Evolutionary conservation across 805 yeast species (phyloP).

Genomic region (Maudiozyma turicensis): DNA sequence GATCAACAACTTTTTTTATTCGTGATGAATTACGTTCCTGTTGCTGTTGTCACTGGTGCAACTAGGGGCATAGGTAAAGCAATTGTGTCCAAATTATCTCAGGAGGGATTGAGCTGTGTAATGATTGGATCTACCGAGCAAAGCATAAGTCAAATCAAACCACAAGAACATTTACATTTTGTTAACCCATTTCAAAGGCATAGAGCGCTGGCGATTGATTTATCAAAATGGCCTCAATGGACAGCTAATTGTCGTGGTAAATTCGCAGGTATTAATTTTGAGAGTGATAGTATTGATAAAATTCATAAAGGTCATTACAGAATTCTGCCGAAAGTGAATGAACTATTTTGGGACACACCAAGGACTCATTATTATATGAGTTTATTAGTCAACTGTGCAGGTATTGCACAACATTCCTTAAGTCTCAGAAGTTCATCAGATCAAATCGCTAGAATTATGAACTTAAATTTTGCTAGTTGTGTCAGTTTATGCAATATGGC

Average conservation of each 20-base stretch:
- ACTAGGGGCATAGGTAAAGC: slow-evolving; percentile 36
- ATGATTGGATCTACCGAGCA: slow-evolving; percentile 18
- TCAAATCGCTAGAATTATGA: slow-evolving; percentile 15
- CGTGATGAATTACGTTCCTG: slow-evolving; percentile 8
- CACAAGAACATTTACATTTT: slow-evolving; percentile 6
- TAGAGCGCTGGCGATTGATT: slow-evolving; percentile 21
- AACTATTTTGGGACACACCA: slow-evolving; percentile 1
- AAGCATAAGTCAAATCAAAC: slow-evolving; percentile 5
- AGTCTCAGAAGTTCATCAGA: slow-evolving; percentile 12
- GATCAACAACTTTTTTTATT: neutral
- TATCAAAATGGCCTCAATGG: slow-evolving; percentile 25
- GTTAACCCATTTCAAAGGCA: slow-evolving; percentile 13
- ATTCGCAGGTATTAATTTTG: slow-evolving; percentile 11
- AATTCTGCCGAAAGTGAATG: neutral
- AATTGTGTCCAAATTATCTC: slow-evolving; percentile 22
- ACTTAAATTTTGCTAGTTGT: slow-evolving; percentile 22
- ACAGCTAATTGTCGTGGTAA: neutral
- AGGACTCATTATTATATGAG: slow-evolving; percentile 11
- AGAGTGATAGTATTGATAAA: neutral
- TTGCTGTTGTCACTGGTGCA: slow-evolving; percentile 35
- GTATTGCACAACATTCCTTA: slow-evolving; percentile 21
- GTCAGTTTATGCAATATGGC: slow-evolving; percentile 18
- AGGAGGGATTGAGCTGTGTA: slow-evolving; percentile 20
- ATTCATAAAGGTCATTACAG: neutral
- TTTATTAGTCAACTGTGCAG: slow-evolving; percentile 26